Percentiles rank a stretch among this genome's conserved stretches.
phyloP scores from a whole-genome alignment of 805 yeast species.

The Schizosaccharomyces cryophilus region DNA sequence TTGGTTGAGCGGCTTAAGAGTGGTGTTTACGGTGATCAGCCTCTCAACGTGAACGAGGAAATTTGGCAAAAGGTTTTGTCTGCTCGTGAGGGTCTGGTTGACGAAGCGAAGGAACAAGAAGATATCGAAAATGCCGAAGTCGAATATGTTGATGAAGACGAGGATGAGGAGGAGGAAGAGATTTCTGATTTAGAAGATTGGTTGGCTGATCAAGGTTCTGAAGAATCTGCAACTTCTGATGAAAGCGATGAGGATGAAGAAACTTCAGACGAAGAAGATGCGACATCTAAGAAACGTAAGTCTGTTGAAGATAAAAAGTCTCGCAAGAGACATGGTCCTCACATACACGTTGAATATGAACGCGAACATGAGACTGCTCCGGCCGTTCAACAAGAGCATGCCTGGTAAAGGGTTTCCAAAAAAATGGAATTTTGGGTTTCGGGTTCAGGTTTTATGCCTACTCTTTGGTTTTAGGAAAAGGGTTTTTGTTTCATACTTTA shows the following conservation, averaged over 20 bases:
- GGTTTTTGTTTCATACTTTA: too few species aligned
- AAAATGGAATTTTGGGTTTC: not conserved
- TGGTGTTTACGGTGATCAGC: conserved; percentile 96
- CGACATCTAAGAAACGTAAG: conserved; percentile 24
- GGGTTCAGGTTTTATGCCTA: too few species aligned
- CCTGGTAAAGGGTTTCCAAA: not conserved
- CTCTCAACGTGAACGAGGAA: conserved; percentile 84
- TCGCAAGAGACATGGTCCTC: conserved; percentile 19
- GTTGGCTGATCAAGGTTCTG: conserved; percentile 21
- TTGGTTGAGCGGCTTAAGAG: conserved; percentile 77
- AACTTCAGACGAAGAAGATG: conserved; percentile 14
- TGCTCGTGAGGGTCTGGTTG: conserved; percentile 28
- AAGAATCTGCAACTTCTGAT: conserved; percentile 10
- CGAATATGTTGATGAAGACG: conserved; percentile 29
- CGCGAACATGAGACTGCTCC: not conserved
- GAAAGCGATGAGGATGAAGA: conserved; percentile 12
- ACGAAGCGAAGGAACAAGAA: conserved; percentile 35
- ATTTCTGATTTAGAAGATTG: conserved; percentile 88
- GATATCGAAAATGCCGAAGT: conserved; percentile 24
- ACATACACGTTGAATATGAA: conserved; percentile 67
- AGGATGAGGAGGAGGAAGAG: conserved; percentile 37
- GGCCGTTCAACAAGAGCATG: not conserved
- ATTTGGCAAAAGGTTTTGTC: conserved; percentile 88
- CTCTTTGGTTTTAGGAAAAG: too few species aligned
- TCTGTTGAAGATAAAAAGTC: conserved; percentile 3